Conservation (phyloP, 2,329 filamentous ascomycete genomes). For the Colletotrichum camelliae region DNA sequence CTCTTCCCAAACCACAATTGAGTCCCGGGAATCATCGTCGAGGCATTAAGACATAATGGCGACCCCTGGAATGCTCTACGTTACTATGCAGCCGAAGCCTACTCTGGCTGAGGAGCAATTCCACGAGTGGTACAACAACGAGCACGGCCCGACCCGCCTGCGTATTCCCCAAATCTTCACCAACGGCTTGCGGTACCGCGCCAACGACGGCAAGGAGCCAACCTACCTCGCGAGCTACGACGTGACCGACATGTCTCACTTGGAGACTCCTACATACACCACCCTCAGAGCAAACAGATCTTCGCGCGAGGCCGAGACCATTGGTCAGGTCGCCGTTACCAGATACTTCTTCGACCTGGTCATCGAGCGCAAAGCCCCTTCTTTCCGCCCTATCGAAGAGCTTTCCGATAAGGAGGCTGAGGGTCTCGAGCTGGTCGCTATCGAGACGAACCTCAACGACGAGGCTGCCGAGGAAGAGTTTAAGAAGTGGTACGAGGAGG, state of each 20-base stretch:
- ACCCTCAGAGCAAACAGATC: slow-evolving; percentile 64
- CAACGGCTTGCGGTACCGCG: slow-evolving; percentile 82
- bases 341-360: slow-evolving; percentile 75
- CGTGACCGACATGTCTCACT: slow-evolving; percentile 73
- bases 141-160: slow-evolving; percentile 83
- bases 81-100: slow-evolving; percentile 82
- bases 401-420: slow-evolving; percentile 63
- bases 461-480: slow-evolving; percentile 58
- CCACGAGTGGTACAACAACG: slow-evolving; percentile 94
- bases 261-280: slow-evolving; percentile 75
- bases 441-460: slow-evolving; percentile 61
- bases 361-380: slow-evolving; percentile 56
- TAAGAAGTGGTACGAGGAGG: slow-evolving; percentile 74
- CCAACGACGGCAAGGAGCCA: slow-evolving; percentile 66
- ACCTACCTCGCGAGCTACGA: slow-evolving; percentile 85
- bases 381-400: slow-evolving; percentile 66
- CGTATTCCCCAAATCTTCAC: slow-evolving; percentile 74
- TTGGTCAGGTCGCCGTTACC: slow-evolving; percentile 66
- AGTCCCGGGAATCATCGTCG: neutral
- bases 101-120: slow-evolving; percentile 72
- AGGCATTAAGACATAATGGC: slow-evolving; percentile 30
- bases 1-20: neutral
- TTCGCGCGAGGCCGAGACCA: slow-evolving; percentile 57
- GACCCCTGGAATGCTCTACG: slow-evolving; percentile 75
- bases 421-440: slow-evolving; percentile 66